Evolutionary conservation across 805 yeast species (phyloP), one percentile per base, ranked within the genome.

Genomic region (Kodamaea sagamina): DNA sequence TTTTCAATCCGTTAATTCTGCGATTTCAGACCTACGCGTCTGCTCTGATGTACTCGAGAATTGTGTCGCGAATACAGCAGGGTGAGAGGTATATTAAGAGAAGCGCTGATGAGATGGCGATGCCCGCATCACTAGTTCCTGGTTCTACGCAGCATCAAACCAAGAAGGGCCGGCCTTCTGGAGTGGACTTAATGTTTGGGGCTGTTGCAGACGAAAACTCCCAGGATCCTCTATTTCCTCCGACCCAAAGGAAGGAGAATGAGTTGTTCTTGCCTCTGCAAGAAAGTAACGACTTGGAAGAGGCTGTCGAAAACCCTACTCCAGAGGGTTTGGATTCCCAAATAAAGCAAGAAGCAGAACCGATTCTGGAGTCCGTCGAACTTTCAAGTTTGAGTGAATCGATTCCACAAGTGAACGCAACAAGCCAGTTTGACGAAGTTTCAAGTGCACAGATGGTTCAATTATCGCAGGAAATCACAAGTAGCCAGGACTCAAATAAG

Each of bases 381-480:
- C 34, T 29, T 29, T 29, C 34, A 15, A 29, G 34, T 10, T 15
- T 29, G 34, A 29, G 17, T 29, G 37, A 21, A 9, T 34, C 37
- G 6, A 12, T 12, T 21, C 37, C 37, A 21, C 37, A 34, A 15
- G 37, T 34, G 13, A 34, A 34, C 11, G 37, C 27, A 19, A 34
- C 37, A 3, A 21, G 27, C 9, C 37, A 34, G 13, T 34, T 34
- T 18, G 37, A 34, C 18, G 37, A 34, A 19, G 22, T 21, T n/a
- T 34, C 37, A 19, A 34, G 37, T 34, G 37, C 27, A 13, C 37
- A 34, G 15, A 29, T 15, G 17, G 17, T 29, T 29, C 34, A 29
- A 8, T 34, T 41, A 13, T 41, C 43, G 10, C 43, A 41, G 21
- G 43, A 32, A 15, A 41, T 41, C 12, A 17, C 29, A n/a, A 41